Evolutionary conservation across 805 yeast genomes (phyloP).

Genomic region (Candida vaughaniae): DNA sequence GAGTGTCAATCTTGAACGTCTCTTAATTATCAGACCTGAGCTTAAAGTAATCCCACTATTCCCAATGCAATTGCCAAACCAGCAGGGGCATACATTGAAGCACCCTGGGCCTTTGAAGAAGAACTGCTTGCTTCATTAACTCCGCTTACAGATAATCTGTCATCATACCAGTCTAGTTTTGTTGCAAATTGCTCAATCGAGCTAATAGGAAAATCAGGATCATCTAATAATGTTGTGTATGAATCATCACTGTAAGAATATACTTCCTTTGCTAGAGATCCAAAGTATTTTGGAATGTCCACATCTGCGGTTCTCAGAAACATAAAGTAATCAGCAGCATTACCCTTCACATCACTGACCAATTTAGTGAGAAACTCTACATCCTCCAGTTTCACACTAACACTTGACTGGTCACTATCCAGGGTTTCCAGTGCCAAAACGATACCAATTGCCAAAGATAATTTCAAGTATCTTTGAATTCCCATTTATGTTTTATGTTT

Average conservation of each 20-base stretch:
- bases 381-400: conserved; percentile 13
- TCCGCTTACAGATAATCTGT: conserved; percentile 12
- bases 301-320: conserved; percentile 25
- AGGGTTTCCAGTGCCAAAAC: too few relatives aligned
- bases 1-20: too few relatives aligned
- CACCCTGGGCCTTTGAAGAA: background rate
- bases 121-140: conserved; percentile 4
- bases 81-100: conserved; percentile 3
- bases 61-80: conserved; percentile 8
- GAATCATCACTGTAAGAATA: conserved; percentile 35
- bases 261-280: conserved; percentile 27
- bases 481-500: too few relatives aligned
- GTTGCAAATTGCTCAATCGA: conserved; percentile 32
- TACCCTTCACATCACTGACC: conserved; percentile 30
- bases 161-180: conserved; percentile 37
- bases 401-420: too few relatives aligned
- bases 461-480: too few relatives aligned
- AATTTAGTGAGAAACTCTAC: conserved; percentile 35
- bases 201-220: conserved; percentile 22
- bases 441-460: too few relatives aligned
- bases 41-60: conserved; percentile 7
- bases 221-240: conserved; percentile 35
- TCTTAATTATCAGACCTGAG: too few relatives aligned
- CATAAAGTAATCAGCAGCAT: conserved; percentile 25
- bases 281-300: conserved; percentile 26